A percentile compares a stretch with the other conserved stretches of the same genome.
Conservation (phyloP, 208 protist species). For the Trypanosomatidae sp. region DNA sequence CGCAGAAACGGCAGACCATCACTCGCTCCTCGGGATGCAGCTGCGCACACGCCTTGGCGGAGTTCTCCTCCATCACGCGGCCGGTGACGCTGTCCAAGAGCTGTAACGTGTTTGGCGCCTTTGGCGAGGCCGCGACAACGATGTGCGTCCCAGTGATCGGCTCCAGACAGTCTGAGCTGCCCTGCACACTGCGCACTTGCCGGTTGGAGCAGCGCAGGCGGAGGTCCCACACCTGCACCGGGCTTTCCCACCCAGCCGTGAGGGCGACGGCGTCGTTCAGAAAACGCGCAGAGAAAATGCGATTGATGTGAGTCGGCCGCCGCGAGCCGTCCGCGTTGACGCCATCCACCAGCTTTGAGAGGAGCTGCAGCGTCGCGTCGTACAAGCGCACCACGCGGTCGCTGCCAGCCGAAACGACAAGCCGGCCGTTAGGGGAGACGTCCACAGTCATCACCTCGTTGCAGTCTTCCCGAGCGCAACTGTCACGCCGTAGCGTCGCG, state of each 20-base stretch:
- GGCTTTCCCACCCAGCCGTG: slow-evolving; percentile 88
- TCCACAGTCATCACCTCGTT: slow-evolving; percentile 82
- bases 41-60: slow-evolving; percentile 21
- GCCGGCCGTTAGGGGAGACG: slow-evolving; percentile 41
- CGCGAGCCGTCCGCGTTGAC: slow-evolving; percentile 31
- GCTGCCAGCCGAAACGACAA: slow-evolving; percentile 78
- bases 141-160: slow-evolving; percentile 39
- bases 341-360: slow-evolving; percentile 36
- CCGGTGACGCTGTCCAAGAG: slow-evolving; percentile 62
- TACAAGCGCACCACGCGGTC: slow-evolving; percentile 86
- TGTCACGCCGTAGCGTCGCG: slow-evolving; percentile 20
- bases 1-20: slow-evolving; percentile 34
- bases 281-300: slow-evolving; percentile 83
- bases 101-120: slow-evolving; percentile 49
- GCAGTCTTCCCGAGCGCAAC: slow-evolving; percentile 33
- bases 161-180: slow-evolving; percentile 78
- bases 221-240: slow-evolving; percentile 90
- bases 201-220: slow-evolving; percentile 44
- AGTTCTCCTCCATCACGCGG: slow-evolving; percentile 32
- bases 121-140: slow-evolving; percentile 57
- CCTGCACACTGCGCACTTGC: slow-evolving; percentile 50
- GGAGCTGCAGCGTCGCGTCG: slow-evolving; percentile 35
- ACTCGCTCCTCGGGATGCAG: slow-evolving; percentile 28
- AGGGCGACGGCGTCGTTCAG: slow-evolving; percentile 36
- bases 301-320: slow-evolving; percentile 66